Base-by-base conservation (phyloP, 1,284 basidiomycete species). In the Grifola frondosa region DNA sequence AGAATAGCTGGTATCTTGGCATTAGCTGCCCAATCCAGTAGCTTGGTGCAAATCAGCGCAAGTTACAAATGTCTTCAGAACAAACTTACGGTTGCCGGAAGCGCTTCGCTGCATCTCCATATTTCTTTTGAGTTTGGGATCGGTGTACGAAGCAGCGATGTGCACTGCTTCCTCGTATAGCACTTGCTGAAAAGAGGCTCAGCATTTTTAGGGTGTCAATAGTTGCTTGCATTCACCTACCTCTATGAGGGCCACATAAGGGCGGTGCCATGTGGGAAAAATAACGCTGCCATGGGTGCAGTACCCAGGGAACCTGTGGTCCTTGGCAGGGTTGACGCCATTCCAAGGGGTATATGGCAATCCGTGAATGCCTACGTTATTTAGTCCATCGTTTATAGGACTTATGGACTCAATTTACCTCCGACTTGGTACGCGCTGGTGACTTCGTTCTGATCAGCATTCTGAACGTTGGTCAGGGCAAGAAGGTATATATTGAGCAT, bases 251-350 rank as follows among this genome's bases (percentile, higher is more conserved):
- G 43, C 51, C 10, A 52, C 39, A 30, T 58, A 55, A 17, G 48
- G 44, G 9, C 57, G 32, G 37, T 58, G 54, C 56, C 57, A 58
- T 8, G 53, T 46, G 1, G 57, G 55, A 44, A 58, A 58, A 22
- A 55, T 26, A 26, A 50, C 39, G 8, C 41, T 45, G 8, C 46
- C 44, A 30, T 58, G 57, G 15, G 37, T 37, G 36, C 57, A 58
- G 26, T 57, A 55, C 6, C 50, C 48, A 7, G 21, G 30, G 26
- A 30, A 35, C 2, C n/a, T 19, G 15, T 37, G 31, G 20, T n/a
- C 21, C n/a, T 23, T 9, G 19, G 17, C 26, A 3, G 9, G 11
- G 13, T 32, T 33, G 19, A 16, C 32, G 9, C 28, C 37, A 19
- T 40, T 28, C 37, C 43, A 45, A 12, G 43, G 24, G 13, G 17